A percentile compares a stretch with the other conserved stretches of the same genome.
These are phyloP conservation scores for Novakomyces olei DNA, from an alignment of 805 yeast genomes.

Conservation along the genomic window DNA sequence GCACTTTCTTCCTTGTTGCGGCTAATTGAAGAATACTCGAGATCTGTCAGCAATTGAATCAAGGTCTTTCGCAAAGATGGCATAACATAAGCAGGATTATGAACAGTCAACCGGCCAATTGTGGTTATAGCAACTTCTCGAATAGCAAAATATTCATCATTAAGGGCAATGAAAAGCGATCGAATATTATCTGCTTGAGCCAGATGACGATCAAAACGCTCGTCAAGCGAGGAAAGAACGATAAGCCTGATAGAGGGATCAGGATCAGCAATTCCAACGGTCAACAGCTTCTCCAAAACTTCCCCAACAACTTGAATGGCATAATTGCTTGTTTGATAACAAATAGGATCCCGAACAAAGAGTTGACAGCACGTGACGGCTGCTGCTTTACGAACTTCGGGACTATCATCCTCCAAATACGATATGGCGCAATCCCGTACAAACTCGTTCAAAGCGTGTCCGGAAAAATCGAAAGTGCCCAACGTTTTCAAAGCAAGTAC, in stretches of 20 bases:
- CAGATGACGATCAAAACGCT: conserved; percentile 68
- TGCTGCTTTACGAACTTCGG: conserved; percentile 63
- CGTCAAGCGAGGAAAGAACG: conserved; percentile 49
- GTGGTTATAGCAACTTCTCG: conserved; percentile 56
- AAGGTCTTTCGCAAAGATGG: conserved; percentile 77
- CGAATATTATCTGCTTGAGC: conserved; percentile 85
- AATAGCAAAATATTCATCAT: conserved; percentile 73
- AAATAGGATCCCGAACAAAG: conserved; percentile 60
- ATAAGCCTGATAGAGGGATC: conserved; percentile 59
- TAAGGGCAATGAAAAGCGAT: conserved; percentile 63
- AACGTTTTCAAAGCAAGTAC: conserved; percentile 63
- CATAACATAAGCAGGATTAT: conserved; percentile 87
- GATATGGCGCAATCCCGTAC: conserved; percentile 66
- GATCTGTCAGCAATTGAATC: conserved; percentile 61
- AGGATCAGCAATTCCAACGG: conserved; percentile 76
- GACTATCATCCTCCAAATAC: conserved; percentile 59
- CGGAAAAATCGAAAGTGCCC: conserved; percentile 49
- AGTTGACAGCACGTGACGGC: conserved; percentile 63
- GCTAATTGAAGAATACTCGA: conserved; percentile 60
- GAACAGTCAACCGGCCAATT: conserved; percentile 61
- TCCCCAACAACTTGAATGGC: conserved; percentile 67
- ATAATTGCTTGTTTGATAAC: conserved; percentile 58
- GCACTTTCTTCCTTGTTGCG: conserved; percentile 76
- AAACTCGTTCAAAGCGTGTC: conserved; percentile 63
- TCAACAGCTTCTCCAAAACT: conserved; percentile 56